Evolutionary conservation across 768 basidiomycete genomes (phyloP).

Genomic region (Russula ochroleuca): DNA sequence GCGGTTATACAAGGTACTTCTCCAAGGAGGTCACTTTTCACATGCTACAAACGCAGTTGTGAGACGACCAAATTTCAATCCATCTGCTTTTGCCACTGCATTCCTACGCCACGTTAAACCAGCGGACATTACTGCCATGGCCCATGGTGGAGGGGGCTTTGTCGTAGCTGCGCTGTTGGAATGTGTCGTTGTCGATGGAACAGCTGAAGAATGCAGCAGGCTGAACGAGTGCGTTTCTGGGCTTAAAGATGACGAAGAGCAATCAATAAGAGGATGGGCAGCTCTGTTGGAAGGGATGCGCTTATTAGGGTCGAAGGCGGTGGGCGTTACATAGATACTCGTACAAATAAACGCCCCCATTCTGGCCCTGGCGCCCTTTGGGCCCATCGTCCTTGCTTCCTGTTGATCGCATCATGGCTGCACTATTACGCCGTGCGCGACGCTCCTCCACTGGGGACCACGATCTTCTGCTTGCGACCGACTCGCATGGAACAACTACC

Average conservation of each 20-base stretch:
- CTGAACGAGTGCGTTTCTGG: slow-evolving; percentile 11
- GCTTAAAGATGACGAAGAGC: slow-evolving; percentile 2
- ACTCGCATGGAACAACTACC: slow-evolving; percentile 1
- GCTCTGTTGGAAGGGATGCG: slow-evolving; percentile 10
- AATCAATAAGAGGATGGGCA: slow-evolving; percentile 15
- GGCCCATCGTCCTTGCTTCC: background rate
- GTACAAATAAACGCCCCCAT: background rate
- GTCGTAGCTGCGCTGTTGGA: slow-evolving; percentile 71
- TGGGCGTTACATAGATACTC: slow-evolving; percentile 2
- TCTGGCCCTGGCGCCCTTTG: background rate
- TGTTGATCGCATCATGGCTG: background rate
- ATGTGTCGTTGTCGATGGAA: slow-evolving; percentile 37
- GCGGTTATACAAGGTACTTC: slow-evolving; percentile 80
- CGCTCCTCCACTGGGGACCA: slow-evolving; percentile 1
- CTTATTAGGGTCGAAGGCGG: slow-evolving; percentile 1
- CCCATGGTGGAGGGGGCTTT: slow-evolving; percentile 62
- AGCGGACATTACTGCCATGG: slow-evolving; percentile 52
- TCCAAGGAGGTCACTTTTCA: slow-evolving; percentile 88
- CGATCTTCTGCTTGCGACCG: slow-evolving; percentile 17
- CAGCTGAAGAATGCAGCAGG: slow-evolving; percentile 9
- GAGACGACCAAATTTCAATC: slow-evolving; percentile 51
- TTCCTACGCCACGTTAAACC: slow-evolving; percentile 55
- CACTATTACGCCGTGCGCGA: background rate
- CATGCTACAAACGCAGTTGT: slow-evolving; percentile 54
- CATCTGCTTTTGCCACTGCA: slow-evolving; percentile 51